A percentile compares a stretch with the other conserved stretches of the same genome.
Evolutionary conservation across 352 stramenopile species (phyloP).

Genomic region (Globisporangium uncinulatum): DNA sequence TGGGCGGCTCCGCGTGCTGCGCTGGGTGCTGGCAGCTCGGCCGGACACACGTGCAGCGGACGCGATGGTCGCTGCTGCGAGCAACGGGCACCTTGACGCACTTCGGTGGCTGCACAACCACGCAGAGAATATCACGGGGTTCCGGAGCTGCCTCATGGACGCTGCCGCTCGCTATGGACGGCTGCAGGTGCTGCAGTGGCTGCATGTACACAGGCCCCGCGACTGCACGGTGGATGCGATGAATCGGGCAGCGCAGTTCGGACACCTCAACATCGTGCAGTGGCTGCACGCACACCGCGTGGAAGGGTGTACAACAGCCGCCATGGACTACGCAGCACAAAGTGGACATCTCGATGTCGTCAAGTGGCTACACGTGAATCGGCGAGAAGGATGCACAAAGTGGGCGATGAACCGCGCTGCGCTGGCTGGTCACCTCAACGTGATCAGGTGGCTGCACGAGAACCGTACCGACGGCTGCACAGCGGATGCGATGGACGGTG

Average conservation of each 20-base stretch:
- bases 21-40: constrained; percentile 4
- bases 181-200: constrained; percentile 2
- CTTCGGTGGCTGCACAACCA: constrained; percentile 7
- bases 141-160: constrained; percentile 6
- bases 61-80: constrained; percentile 5
- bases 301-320: constrained; percentile 1
- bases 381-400: constrained; percentile 6
- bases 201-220: constrained; percentile 1
- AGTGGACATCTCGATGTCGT: constrained; percentile 1
- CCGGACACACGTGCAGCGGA: constrained; percentile 4
- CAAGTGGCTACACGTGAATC: constrained; percentile 4
- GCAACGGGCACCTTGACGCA: background rate
- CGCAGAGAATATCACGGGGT: constrained; percentile 2
- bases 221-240: constrained; percentile 7
- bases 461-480: constrained; percentile 7
- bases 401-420: constrained; percentile 8
- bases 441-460: constrained; percentile 5
- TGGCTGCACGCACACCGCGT: constrained; percentile 2
- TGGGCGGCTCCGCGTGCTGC: background rate
- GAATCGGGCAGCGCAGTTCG: constrained; percentile 9
- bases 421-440: constrained; percentile 1
- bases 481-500: background rate
- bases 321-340: constrained; percentile 7
- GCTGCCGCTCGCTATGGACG: background rate
- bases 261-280: constrained; percentile 2